Evolutionary conservation across 139 green algal genomes (phyloP).

Genomic region (Picochlorum sp.): DNA sequence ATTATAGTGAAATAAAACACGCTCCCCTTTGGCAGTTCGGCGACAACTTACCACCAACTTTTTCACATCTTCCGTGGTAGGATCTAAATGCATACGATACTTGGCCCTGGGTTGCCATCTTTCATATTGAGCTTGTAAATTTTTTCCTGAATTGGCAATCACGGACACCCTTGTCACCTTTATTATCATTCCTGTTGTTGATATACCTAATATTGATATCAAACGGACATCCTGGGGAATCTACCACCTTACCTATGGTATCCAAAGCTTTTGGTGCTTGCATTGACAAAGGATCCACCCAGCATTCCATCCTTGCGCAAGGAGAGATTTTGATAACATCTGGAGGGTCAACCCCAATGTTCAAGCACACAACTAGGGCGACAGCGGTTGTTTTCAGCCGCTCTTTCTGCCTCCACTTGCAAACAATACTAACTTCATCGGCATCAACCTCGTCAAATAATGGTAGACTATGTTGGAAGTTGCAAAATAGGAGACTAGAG

Average conservation of each 20-base stretch:
- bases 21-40: constrained; percentile 81
- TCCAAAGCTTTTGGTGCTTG: constrained; percentile 89
- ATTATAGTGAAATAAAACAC: constrained; percentile 99
- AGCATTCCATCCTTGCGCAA: constrained; percentile 89
- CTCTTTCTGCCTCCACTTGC: constrained; percentile 79
- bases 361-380: constrained; percentile 95
- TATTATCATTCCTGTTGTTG: no score
- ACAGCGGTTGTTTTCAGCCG: constrained; percentile 85
- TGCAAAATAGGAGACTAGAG: not conserved
- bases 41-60: constrained; percentile 81
- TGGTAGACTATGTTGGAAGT: not conserved
- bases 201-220: not conserved
- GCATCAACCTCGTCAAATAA: not conserved
- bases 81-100: constrained; percentile 95
- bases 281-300: constrained; percentile 90
- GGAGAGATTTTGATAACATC: constrained; percentile 96
- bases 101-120: constrained; percentile 93
- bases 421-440: constrained; percentile 12
- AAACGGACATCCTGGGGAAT: not conserved
- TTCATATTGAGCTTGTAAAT: constrained; percentile 98
- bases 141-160: no score
- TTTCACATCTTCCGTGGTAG: constrained; percentile 95
- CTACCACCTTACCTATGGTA: constrained; percentile 82
- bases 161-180: no score
- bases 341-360: constrained; percentile 97